Conservation (phyloP, 1,284 basidiomycete genomes). For the Malassezia globosa region DNA sequence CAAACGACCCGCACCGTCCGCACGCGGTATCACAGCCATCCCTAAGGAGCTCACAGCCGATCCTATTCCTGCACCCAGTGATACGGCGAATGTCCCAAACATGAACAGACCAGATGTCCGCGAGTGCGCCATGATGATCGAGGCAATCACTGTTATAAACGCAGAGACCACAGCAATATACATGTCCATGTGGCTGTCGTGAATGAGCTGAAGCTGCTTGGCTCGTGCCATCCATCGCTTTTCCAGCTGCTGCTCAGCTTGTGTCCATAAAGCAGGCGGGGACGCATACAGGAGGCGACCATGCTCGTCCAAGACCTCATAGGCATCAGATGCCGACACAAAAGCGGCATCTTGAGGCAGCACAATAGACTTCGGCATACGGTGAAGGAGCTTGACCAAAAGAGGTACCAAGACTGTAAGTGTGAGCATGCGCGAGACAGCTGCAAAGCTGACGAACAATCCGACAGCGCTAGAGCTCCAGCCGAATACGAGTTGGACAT, state of each 20-base stretch:
- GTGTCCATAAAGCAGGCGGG: neutral
- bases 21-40: constrained; percentile 31
- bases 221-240: constrained; percentile 39
- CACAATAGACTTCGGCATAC: constrained; percentile 13
- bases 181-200: constrained; percentile 42
- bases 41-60: constrained; percentile 43
- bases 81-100: constrained; percentile 22
- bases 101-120: constrained; percentile 8
- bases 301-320: constrained; percentile 3
- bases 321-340: neutral
- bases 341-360: constrained; percentile 12
- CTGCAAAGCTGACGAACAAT: constrained; percentile 33
- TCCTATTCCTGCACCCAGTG: constrained; percentile 32
- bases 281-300: neutral
- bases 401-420: constrained; percentile 36
- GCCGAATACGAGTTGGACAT: constrained; percentile 34
- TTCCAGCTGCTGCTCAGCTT: constrained; percentile 22
- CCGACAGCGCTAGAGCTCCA: constrained; percentile 39
- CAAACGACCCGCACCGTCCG: constrained; percentile 38
- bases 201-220: constrained; percentile 38
- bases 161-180: constrained; percentile 18
- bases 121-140: constrained; percentile 10
- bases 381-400: constrained; percentile 33
- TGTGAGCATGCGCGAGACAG: constrained; percentile 32
- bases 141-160: constrained; percentile 8